Evolutionary conservation across 2,329 filamentous ascomycete species (phyloP).

Genomic region (Trichoderma lentiforme): DNA sequence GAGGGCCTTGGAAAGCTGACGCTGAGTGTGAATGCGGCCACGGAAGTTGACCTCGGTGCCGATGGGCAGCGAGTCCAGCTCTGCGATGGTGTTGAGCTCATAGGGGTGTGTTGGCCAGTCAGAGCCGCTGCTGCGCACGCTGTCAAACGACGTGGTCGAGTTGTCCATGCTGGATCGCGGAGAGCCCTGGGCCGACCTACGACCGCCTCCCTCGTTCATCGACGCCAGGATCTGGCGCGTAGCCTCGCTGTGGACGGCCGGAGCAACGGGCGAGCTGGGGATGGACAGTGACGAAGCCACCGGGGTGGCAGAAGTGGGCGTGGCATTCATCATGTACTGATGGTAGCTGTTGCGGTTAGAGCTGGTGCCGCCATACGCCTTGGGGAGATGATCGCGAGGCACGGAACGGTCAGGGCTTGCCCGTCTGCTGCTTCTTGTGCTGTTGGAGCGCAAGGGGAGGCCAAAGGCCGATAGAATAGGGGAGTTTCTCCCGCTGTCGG

Average conservation of each 20-base stretch:
- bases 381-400: conserved; percentile 19
- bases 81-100: conserved; percentile 38
- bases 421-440: conserved; percentile 21
- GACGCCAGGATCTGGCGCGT: conserved; percentile 25
- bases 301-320: conserved; percentile 14
- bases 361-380: conserved; percentile 10
- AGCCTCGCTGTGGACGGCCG: conserved; percentile 21
- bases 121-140: conserved; percentile 34
- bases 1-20: conserved; percentile 76
- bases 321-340: conserved; percentile 3
- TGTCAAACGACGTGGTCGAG: conserved; percentile 34
- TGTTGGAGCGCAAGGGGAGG: conserved; percentile 29
- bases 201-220: conserved; percentile 34
- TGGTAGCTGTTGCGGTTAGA: conserved; percentile 12
- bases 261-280: conserved; percentile 9
- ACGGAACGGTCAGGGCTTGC: conserved; percentile 20
- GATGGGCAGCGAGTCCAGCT: conserved; percentile 36
- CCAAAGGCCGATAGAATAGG: conserved; percentile 36
- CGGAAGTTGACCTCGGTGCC: conserved; percentile 42
- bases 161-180: conserved; percentile 28
- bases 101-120: conserved; percentile 40
- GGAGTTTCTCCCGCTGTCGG: conserved; percentile 17
- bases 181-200: conserved; percentile 26
- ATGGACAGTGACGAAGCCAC: neutral
- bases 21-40: conserved; percentile 56